A percentile compares a stretch with the other conserved stretches of the same genome.
Conservation (phyloP, 257 asterid genomes). For the Cynanchum wilfordii region DNA sequence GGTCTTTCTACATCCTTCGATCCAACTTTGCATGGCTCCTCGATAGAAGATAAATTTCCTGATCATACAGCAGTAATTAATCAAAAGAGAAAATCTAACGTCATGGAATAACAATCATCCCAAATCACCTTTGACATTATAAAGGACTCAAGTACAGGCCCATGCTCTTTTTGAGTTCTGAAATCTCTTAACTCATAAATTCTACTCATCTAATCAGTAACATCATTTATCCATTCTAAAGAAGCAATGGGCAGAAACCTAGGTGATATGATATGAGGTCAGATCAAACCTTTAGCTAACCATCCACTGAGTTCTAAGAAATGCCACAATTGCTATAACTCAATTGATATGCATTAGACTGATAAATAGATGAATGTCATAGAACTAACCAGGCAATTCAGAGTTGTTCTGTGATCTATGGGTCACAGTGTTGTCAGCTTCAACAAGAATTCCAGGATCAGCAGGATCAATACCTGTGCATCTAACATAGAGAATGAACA, state of each 20-base stretch:
- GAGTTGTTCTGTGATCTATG: slow-evolving; percentile 55
- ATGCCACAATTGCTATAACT: slow-evolving; percentile 3
- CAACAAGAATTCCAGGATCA: slow-evolving; percentile 86
- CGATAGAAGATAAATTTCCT: slow-evolving; percentile 46
- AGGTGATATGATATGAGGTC: not conserved
- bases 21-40: slow-evolving; percentile 58
- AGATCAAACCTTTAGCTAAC: not conserved
- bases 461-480: slow-evolving; percentile 97
- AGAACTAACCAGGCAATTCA: slow-evolving; percentile 59
- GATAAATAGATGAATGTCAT: slow-evolving; percentile 4
- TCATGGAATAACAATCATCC: not conserved
- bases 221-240: not conserved
- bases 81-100: slow-evolving; percentile 3
- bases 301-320: slow-evolving; percentile 4
- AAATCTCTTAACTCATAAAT: not conserved
- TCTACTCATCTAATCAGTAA: not conserved
- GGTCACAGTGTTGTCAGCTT: slow-evolving; percentile 52
- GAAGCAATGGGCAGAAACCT: slow-evolving; percentile 1
- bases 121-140: not conserved
- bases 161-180: not conserved
- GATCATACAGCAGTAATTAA: slow-evolving; percentile 25
- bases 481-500: slow-evolving; percentile 73
- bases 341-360: not conserved
- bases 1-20: slow-evolving; percentile 47
- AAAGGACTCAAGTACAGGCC: not conserved